Conservation (phyloP, 768 basidiomycete species). For the Suillus ampliporus region DNA sequence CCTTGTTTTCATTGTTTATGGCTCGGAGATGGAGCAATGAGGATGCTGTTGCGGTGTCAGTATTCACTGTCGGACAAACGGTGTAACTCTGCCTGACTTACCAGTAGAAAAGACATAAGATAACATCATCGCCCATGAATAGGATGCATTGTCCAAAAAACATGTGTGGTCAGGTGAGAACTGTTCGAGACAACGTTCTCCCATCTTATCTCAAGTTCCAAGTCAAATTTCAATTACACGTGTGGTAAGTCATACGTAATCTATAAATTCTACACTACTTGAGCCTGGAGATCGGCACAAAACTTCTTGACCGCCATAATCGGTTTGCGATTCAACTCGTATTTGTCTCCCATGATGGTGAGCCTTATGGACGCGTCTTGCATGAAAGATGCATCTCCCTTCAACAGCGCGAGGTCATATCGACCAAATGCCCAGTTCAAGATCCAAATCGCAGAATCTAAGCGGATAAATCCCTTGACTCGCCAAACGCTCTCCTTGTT, state of each 20-base stretch:
- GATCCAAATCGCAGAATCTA: conserved; percentile 54
- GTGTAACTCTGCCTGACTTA: conserved; percentile 26
- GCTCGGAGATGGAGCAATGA: conserved; percentile 65
- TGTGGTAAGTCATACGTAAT: background rate
- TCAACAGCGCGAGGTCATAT: conserved; percentile 63
- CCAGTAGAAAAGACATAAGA: conserved; percentile 32
- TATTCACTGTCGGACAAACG: background rate
- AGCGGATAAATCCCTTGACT: conserved; percentile 84
- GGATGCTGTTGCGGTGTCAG: conserved; percentile 46
- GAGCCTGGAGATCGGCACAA: conserved; percentile 48
- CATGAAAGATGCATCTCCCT: conserved; percentile 22
- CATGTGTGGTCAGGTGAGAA: conserved; percentile 15
- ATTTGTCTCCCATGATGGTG: conserved; percentile 93
- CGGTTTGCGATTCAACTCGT: conserved; percentile 62
- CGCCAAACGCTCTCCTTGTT: conserved; percentile 78
- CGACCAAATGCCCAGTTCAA: conserved; percentile 96
- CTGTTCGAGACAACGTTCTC: conserved; percentile 19
- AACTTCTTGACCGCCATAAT: conserved; percentile 54
- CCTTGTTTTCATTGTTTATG: conserved; percentile 58
- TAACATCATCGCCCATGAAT: conserved; percentile 30
- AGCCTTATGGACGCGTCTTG: conserved; percentile 53
- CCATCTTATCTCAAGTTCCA: conserved; percentile 28
- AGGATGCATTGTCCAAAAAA: conserved; percentile 11
- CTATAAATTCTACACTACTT: conserved; percentile 35
- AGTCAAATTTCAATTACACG: conserved; percentile 11